A percentile compares a stretch with the other conserved stretches of the same genome.
phyloP scores from a whole-genome alignment of 768 basidiomycete genomes.

The Leucosporidium creatinivorum region DNA sequence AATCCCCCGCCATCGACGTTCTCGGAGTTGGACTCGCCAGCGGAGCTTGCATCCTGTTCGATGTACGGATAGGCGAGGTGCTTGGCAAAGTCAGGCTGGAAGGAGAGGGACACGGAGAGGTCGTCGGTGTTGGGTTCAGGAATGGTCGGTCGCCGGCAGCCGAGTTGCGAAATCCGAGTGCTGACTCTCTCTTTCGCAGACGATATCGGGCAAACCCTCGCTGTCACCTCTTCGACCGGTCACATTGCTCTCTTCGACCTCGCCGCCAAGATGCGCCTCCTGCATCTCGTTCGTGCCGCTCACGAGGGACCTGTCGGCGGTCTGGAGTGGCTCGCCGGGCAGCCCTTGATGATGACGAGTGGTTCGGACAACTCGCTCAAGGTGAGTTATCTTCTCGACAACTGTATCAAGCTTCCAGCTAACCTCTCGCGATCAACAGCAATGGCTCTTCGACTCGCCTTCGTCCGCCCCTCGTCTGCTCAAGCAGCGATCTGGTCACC shows the following conservation, averaged over 20 bases:
- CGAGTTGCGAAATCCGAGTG: too few relatives aligned
- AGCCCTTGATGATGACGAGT: conserved; percentile 80
- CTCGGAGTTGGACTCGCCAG: conserved; percentile 85
- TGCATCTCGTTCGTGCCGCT: conserved; percentile 79
- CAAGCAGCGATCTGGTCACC: conserved; percentile 88
- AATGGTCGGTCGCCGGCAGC: conserved; percentile 53
- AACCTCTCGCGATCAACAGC: conserved; percentile 48
- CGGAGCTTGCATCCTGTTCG: conserved; percentile 80
- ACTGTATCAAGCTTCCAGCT: conserved; percentile 1
- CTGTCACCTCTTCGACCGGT: conserved; percentile 76
- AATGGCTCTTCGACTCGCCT: conserved; percentile 96
- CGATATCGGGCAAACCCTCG: conserved; percentile 75
- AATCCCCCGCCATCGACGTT: conserved; percentile 93
- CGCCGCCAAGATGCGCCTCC: conserved; percentile 65
- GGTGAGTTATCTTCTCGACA: conserved; percentile 46
- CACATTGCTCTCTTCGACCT: conserved; percentile 93
- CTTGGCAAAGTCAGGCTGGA: conserved; percentile 87
- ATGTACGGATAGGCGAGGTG: conserved; percentile 80
- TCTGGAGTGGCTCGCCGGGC: conserved; percentile 85
- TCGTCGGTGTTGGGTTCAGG: conserved; percentile 64
- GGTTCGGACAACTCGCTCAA: conserved; percentile 94
- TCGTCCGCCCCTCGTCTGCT: conserved; percentile 75
- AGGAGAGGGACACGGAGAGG: conserved; percentile 57
- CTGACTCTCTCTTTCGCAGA: conserved; percentile 12
- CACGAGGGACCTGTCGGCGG: conserved; percentile 79